Evolutionary conservation across 2,329 filamentous ascomycete species (phyloP).

Genomic region (Sclerotinia nivalis): DNA sequence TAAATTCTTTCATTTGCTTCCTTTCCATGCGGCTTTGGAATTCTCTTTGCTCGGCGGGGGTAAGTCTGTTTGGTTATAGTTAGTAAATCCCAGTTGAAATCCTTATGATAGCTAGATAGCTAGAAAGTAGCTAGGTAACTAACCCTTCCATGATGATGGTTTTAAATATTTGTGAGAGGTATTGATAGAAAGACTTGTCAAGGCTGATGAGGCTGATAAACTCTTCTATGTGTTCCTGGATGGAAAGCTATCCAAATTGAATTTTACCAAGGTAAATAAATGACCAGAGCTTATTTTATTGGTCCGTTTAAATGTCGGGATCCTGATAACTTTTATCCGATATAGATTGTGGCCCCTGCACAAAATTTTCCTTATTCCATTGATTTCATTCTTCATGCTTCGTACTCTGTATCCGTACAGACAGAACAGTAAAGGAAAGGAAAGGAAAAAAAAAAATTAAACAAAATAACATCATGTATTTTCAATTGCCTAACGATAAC

Average conservation of each 20-base stretch:
- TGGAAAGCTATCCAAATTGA: conserved; percentile 17
- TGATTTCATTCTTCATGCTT: neutral
- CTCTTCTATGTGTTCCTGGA: conserved; percentile 12
- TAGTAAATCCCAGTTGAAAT: conserved; percentile 13
- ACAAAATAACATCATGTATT: neutral
- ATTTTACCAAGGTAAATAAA: conserved; percentile 20
- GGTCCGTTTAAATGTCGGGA: neutral
- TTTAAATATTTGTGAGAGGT: neutral
- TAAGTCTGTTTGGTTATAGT: conserved; percentile 35
- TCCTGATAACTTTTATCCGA: conserved; percentile 11
- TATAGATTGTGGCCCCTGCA: neutral
- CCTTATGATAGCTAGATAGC: neutral
- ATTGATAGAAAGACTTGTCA: conserved; percentile 8
- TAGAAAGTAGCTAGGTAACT: conserved; percentile 12
- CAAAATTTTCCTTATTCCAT: neutral
- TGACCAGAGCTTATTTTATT: neutral
- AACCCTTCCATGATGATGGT: conserved; percentile 39
- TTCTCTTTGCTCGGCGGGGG: conserved; percentile 77
- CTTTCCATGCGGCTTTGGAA: conserved; percentile 93
- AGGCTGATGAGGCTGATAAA: conserved; percentile 25
- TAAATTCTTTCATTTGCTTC: conserved; percentile 99
- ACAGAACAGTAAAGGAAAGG: too few relatives aligned
- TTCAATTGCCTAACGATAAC: neutral
- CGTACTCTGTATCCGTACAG: too few relatives aligned
- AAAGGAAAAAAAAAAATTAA: neutral